A percentile compares a stretch with the other conserved stretches of the same genome.
These are phyloP conservation scores for Ampelocalamus luodianensis DNA, from an alignment of 176 grass and related monocot genomes.

Conservation along the genomic window DNA sequence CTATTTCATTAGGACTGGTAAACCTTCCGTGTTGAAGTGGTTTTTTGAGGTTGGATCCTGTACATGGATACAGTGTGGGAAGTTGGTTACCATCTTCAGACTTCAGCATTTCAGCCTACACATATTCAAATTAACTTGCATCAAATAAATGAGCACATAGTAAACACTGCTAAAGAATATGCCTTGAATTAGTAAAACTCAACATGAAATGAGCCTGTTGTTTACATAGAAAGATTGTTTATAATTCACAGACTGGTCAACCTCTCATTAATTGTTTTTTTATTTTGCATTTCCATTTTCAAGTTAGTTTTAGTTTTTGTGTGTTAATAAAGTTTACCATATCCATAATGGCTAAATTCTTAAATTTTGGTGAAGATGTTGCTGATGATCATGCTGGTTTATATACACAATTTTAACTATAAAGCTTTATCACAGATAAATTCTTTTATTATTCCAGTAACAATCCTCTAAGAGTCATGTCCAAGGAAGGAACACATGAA, in stretches of 20 bases:
- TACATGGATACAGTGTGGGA: not conserved
- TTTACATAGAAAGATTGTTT: constrained; percentile 11
- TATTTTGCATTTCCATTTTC: not conserved
- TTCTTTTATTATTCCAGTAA: not conserved
- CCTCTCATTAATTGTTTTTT: constrained; percentile 12
- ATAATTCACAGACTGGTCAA: constrained; percentile 10
- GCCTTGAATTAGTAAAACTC: constrained; percentile 29
- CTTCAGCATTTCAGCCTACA: not conserved
- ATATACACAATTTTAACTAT: not conserved
- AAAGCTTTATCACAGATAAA: not conserved
- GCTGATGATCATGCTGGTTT: not conserved
- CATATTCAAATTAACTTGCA: constrained; percentile 26
- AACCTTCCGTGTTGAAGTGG: not conserved
- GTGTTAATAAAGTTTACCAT: not conserved
- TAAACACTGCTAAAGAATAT: not conserved
- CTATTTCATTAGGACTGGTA: not conserved
- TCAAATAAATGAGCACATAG: not conserved
- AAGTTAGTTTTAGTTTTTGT: not conserved
- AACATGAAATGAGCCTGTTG: constrained; percentile 8
- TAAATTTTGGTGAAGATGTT: constrained; percentile 16
- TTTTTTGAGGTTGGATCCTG: not conserved
- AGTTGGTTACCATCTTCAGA: not conserved
- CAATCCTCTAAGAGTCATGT: not conserved
- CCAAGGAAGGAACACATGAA: not conserved
- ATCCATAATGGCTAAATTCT: constrained; percentile 22